phyloP scores from a whole-genome alignment of 371 early-diverging fungal species.

The Mycotypha africana region DNA sequence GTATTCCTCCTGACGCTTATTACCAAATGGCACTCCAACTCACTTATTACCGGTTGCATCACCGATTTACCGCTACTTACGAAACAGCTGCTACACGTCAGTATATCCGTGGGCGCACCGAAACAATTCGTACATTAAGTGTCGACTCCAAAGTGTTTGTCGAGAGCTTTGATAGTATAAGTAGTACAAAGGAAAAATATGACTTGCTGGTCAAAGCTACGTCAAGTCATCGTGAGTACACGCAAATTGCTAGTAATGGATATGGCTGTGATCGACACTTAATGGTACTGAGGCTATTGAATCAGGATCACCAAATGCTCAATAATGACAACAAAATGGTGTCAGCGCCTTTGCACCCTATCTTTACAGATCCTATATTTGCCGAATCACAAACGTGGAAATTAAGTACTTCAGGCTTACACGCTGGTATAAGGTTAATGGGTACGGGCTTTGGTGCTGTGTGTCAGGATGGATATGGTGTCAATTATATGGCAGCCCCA shows the following conservation, averaged over 20 bases:
- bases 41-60: slow-evolving; percentile 72
- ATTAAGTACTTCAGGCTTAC: slow-evolving; percentile 75
- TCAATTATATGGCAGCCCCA: slow-evolving; percentile 78
- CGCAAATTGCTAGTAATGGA: slow-evolving; percentile 65
- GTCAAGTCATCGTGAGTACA: slow-evolving; percentile 59
- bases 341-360: slow-evolving; percentile 38
- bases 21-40: slow-evolving; percentile 85
- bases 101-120: slow-evolving; percentile 81
- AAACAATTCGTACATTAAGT: slow-evolving; percentile 75
- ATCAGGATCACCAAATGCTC: slow-evolving; percentile 22
- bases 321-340: slow-evolving; percentile 15
- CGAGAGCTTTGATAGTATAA: slow-evolving; percentile 45
- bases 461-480: slow-evolving; percentile 80
- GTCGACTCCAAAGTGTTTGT: slow-evolving; percentile 60
- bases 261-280: slow-evolving; percentile 83
- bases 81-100: slow-evolving; percentile 81
- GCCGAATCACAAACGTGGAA: slow-evolving; percentile 59
- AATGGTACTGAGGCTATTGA: slow-evolving; percentile 65
- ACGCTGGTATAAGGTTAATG: slow-evolving; percentile 63
- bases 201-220: slow-evolving; percentile 58
- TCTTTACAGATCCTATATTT: slow-evolving; percentile 75
- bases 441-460: slow-evolving; percentile 80
- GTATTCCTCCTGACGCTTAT: slow-evolving; percentile 81
- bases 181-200: slow-evolving; percentile 32
- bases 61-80: slow-evolving; percentile 63